Conservation (phyloP, 2,329 filamentous ascomycete species). For the Aspergillus luchuensis region DNA sequence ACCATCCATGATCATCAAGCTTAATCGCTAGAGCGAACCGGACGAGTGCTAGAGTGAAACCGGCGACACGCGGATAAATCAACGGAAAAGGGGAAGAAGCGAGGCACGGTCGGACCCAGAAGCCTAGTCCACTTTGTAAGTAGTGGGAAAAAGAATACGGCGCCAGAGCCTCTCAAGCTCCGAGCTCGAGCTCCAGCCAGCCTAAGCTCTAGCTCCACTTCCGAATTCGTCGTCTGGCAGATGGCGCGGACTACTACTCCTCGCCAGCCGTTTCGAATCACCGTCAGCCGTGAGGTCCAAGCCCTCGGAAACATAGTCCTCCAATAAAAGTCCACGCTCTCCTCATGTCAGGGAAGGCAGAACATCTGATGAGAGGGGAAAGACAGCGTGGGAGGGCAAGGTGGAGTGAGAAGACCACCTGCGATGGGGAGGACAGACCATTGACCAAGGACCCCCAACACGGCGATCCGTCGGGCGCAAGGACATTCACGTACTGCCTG, state of each 20-base stretch:
- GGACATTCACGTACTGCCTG: too few relatives aligned
- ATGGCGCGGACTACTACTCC: conserved; percentile 9
- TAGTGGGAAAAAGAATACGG: background rate
- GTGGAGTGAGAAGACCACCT: background rate
- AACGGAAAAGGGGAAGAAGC: background rate
- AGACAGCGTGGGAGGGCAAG: too few relatives aligned
- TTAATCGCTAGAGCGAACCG: conserved; percentile 10
- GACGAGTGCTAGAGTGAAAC: background rate
- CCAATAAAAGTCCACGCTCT: conserved; percentile 13
- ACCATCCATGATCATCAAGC: conserved; percentile 15
- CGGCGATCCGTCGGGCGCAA: background rate
- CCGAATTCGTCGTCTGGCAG: conserved; percentile 13
- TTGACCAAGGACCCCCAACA: background rate
- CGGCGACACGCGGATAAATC: background rate
- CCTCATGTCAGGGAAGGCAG: background rate
- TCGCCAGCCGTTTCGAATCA: conserved; percentile 13
- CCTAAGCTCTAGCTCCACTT: conserved; percentile 8
- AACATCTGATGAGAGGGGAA: background rate
- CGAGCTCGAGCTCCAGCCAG: background rate
- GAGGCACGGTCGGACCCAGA: background rate
- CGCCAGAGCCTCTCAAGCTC: background rate
- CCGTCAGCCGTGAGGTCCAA: conserved; percentile 18
- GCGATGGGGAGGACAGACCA: background rate
- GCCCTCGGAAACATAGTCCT: conserved; percentile 21
- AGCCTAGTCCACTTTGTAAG: too few relatives aligned